Evolutionary conservation across 176 grass and related monocot species (phyloP).

Genomic region (Aegilops speltoides): DNA sequence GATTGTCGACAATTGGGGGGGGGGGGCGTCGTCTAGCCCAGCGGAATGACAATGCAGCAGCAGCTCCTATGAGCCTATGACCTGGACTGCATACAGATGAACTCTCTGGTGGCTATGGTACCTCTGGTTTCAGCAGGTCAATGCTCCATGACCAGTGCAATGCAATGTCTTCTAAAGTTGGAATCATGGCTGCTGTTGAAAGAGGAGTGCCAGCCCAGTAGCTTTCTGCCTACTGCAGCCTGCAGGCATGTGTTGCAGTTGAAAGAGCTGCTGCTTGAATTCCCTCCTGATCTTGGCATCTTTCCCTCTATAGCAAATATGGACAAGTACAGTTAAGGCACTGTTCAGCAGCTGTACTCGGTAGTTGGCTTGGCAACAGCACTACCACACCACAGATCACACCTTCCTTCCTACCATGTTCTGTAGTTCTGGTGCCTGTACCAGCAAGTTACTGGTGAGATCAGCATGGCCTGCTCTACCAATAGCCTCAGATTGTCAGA

Average conservation of each 20-base stretch:
- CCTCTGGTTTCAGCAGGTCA: conserved; percentile 32
- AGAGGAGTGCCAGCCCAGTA: not conserved
- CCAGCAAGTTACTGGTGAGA: conserved; percentile 21
- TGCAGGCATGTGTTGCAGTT: conserved; percentile 36
- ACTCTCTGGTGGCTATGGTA: conserved; percentile 29
- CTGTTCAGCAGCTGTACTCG: conserved; percentile 13
- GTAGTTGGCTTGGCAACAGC: not conserved
- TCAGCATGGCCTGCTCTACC: conserved; percentile 7
- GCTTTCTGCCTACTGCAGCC: conserved; percentile 32
- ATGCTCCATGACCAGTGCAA: conserved; percentile 39
- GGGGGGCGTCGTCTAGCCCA: conserved; percentile 3
- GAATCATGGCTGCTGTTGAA: conserved; percentile 50
- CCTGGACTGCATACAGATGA: conserved; percentile 10
- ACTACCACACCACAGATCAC: not conserved
- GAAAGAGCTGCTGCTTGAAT: conserved; percentile 10
- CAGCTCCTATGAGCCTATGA: conserved; percentile 40
- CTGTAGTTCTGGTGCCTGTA: not conserved
- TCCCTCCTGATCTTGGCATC: conserved; percentile 13
- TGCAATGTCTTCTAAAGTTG: conserved; percentile 40
- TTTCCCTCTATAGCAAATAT: conserved; percentile 41
- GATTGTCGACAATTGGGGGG: conserved; percentile 21
- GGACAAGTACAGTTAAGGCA: conserved; percentile 29
- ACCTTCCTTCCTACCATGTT: not conserved
- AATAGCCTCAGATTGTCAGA: conserved; percentile 7
- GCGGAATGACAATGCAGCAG: not conserved